A percentile compares a stretch with the other conserved stretches of the same genome.
These are phyloP conservation scores for Jimgerdemannia lactiflua DNA, from an alignment of 192 early-diverging fungal genomes.

Conservation along the genomic window DNA sequence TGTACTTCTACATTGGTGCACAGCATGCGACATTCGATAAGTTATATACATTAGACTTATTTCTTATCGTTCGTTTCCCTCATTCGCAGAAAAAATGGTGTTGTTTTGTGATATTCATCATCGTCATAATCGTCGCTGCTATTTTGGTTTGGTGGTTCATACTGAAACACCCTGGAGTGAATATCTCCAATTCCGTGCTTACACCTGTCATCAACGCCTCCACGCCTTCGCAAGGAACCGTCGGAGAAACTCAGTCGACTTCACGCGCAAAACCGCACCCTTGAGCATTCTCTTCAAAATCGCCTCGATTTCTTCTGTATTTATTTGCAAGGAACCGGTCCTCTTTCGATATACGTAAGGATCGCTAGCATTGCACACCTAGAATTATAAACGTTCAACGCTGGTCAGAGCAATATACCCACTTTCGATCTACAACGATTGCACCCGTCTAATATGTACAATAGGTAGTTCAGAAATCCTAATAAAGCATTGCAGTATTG, in stretches of 20 bases:
- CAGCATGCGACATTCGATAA: not conserved
- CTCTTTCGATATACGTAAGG: too few species aligned
- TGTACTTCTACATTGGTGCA: not conserved
- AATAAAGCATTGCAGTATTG: too few species aligned
- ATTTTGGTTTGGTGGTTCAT: slow-evolving; percentile 42
- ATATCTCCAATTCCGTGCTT: not conserved
- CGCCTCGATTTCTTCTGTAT: not conserved
- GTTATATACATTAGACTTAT: not conserved
- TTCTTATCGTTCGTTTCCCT: not conserved
- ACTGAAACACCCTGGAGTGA: slow-evolving; percentile 18
- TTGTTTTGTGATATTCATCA: slow-evolving; percentile 30
- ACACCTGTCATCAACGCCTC: not conserved
- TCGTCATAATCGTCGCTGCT: slow-evolving; percentile 27
- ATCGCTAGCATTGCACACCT: too few species aligned
- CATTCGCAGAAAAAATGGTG: slow-evolving; percentile 36
- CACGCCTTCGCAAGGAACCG: not conserved
- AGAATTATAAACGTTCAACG: too few species aligned
- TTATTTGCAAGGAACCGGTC: not conserved
- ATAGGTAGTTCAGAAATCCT: too few species aligned
- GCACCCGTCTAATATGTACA: too few species aligned
- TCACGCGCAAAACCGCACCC: not conserved
- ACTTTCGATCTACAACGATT: too few species aligned
- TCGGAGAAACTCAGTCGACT: too few species aligned
- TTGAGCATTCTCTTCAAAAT: not conserved
- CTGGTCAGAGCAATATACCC: too few species aligned